Base-by-base conservation (phyloP, 2,329 filamentous ascomycete genomes). In the Colletotrichum neosansevieriae region DNA sequence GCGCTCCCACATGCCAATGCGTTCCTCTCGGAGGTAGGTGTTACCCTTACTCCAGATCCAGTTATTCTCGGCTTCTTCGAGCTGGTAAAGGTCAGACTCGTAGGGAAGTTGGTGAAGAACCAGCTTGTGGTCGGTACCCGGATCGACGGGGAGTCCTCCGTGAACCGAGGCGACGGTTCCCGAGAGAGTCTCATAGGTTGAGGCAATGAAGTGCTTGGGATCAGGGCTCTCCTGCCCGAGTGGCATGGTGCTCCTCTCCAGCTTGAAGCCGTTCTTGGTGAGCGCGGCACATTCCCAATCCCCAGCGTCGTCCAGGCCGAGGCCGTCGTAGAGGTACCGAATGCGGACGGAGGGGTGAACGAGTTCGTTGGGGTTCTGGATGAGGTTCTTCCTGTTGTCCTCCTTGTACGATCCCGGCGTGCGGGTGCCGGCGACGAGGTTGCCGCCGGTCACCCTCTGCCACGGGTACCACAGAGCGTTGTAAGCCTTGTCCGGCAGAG, bases 261-360 rank as follows among this genome's bases (percentile, higher is more conserved):
- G 64, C 19, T 47, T 38, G 38, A 63, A 70, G 5, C 71, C 67
- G 2, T 60, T 75, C 64, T 50, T 71, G 51, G 63, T 69, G 7
- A 72, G 34, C 1, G 71, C 70, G 38, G 53, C 32, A 10, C 71
- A 72, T 15, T 54, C 44, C 69, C 76, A 78, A 3, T 63, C 61
- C 9, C 71, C 75, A 7, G 68, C 70, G 59, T 78, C 76, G 49
- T 78, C 71, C 45, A 77, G 73, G 7, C 76, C 75, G 2, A 70
- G 67, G 0, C 77, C 77, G 6, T 72, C 66, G 45, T 73, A 74
- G 9, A 75, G 75, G 60, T 77, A 76, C n/a, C 77, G 74, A 34
- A 78, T 73, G 4, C 77, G 74, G 0, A 78, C 77, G 9, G 71
- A 76, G 6, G 76, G 73, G 58, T 79, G 77, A 3, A 78, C 72